These are phyloP conservation scores for Cladosporium sp. DNA, from an alignment of 2,329 filamentous ascomycete genomes.

Conservation along the genomic window DNA sequence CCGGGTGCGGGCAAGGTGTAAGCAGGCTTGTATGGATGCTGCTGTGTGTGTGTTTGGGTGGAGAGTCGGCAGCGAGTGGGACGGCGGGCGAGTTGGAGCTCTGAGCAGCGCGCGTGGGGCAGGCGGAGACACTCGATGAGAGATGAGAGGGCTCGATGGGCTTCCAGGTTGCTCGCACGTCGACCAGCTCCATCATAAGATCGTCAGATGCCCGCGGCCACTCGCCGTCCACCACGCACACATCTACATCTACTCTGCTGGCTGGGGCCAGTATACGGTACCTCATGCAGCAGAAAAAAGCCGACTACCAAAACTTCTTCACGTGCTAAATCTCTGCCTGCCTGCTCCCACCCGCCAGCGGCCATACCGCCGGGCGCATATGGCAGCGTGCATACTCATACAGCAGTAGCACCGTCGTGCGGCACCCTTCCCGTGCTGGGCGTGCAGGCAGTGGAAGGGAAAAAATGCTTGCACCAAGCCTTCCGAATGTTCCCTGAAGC, in stretches of 20 bases:
- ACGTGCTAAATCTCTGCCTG: background rate
- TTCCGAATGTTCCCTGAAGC: background rate
- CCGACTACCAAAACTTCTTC: background rate
- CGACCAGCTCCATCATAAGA: background rate
- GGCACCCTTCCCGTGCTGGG: slow-evolving; percentile 9
- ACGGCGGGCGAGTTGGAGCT: background rate
- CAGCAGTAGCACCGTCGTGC: background rate
- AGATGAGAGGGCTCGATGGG: background rate
- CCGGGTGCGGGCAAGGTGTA: background rate
- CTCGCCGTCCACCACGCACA: background rate
- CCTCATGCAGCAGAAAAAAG: background rate
- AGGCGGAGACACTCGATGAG: background rate
- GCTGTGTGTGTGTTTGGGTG: background rate
- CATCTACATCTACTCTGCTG: background rate
- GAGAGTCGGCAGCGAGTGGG: background rate
- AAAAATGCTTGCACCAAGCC: slow-evolving; percentile 9
- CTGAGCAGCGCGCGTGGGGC: background rate
- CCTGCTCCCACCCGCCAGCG: background rate
- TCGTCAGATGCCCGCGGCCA: background rate
- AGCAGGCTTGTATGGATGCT: background rate
- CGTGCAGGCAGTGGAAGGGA: background rate
- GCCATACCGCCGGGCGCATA: no score
- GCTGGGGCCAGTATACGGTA: background rate
- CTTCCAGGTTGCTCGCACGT: no score
- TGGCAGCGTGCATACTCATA: background rate